Percentiles rank a stretch among this genome's conserved stretches.
phyloP scores from a whole-genome alignment of 768 basidiomycete species.

The Podaxis sp. region DNA sequence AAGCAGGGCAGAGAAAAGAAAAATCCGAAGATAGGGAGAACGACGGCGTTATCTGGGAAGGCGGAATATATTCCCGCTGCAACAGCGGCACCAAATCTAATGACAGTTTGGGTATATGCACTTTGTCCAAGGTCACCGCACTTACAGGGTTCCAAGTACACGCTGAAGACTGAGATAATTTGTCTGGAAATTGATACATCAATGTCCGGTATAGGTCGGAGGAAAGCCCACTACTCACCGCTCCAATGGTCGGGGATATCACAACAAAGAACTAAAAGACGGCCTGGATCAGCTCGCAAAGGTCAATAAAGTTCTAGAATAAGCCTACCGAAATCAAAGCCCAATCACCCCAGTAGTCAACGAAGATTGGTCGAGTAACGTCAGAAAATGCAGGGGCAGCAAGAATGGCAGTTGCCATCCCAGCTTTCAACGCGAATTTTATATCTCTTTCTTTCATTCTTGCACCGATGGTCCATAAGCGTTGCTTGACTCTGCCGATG shows the following conservation, averaged over 20 bases:
- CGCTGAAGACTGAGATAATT: conserved; percentile 86
- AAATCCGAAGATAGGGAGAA: conserved; percentile 83
- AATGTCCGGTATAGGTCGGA: conserved; percentile 8
- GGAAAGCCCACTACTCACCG: conserved; percentile 40
- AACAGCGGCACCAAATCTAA: conserved; percentile 74
- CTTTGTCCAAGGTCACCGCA: conserved; percentile 12
- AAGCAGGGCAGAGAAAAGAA: conserved; percentile 93
- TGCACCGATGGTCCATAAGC: conserved; percentile 70
- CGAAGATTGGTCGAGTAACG: conserved; percentile 70
- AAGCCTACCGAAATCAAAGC: conserved; percentile 82
- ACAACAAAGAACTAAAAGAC: conserved; percentile 77
- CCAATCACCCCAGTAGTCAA: conserved; percentile 91
- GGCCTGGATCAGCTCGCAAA: neutral
- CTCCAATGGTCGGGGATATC: conserved; percentile 88
- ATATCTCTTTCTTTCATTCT: conserved; percentile 70
- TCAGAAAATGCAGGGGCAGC: conserved; percentile 90
- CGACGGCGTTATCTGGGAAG: conserved; percentile 73
- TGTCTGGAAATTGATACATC: conserved; percentile 48
- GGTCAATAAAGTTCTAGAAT: neutral
- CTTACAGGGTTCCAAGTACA: conserved; percentile 81
- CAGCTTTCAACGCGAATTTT: conserved; percentile 87
- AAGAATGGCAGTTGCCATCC: conserved; percentile 78
- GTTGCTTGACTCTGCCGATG: conserved; percentile 63
- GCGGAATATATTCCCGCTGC: conserved; percentile 72
- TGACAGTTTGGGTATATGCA: conserved; percentile 14